Percentiles rank a stretch among this genome's conserved stretches.
These are phyloP conservation scores for Aspergillus fumigatiaffinis DNA, from an alignment of 2,329 filamentous ascomycete genomes.

Conservation along the genomic window DNA sequence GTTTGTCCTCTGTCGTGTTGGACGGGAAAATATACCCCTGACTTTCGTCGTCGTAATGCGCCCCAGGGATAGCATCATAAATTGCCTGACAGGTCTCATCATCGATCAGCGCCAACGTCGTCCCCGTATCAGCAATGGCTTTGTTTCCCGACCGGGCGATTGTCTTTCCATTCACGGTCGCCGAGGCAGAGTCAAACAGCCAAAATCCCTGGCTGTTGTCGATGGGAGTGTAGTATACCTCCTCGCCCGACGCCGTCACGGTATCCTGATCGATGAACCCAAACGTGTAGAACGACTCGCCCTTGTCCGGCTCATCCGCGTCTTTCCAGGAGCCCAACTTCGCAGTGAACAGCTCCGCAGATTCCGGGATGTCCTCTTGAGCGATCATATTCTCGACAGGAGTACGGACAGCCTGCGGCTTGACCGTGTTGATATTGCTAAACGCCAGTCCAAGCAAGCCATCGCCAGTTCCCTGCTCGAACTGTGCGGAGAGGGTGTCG, in stretches of 20 bases:
- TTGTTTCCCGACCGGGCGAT: slow-evolving; percentile 54
- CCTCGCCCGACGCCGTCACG: slow-evolving; percentile 50
- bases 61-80: slow-evolving; percentile 61
- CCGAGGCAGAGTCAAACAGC: slow-evolving; percentile 58
- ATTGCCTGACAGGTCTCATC: slow-evolving; percentile 59
- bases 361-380: slow-evolving; percentile 51
- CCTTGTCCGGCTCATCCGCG: slow-evolving; percentile 29
- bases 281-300: slow-evolving; percentile 66
- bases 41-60: slow-evolving; percentile 51
- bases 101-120: slow-evolving; percentile 62
- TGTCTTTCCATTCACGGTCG: slow-evolving; percentile 54
- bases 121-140: slow-evolving; percentile 69
- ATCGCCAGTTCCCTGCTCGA: slow-evolving; percentile 55
- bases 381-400: slow-evolving; percentile 67
- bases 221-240: slow-evolving; percentile 58
- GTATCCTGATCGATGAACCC: slow-evolving; percentile 66
- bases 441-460: slow-evolving; percentile 66
- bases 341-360: slow-evolving; percentile 59
- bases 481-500: slow-evolving; percentile 55
- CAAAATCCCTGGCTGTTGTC: slow-evolving; percentile 66
- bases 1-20: slow-evolving; percentile 46
- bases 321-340: slow-evolving; percentile 58
- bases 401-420: slow-evolving; percentile 51
- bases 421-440: slow-evolving; percentile 60
- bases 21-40: slow-evolving; percentile 65